Conservation (phyloP, 768 basidiomycete species). For the Mycena rebaudengoi region DNA sequence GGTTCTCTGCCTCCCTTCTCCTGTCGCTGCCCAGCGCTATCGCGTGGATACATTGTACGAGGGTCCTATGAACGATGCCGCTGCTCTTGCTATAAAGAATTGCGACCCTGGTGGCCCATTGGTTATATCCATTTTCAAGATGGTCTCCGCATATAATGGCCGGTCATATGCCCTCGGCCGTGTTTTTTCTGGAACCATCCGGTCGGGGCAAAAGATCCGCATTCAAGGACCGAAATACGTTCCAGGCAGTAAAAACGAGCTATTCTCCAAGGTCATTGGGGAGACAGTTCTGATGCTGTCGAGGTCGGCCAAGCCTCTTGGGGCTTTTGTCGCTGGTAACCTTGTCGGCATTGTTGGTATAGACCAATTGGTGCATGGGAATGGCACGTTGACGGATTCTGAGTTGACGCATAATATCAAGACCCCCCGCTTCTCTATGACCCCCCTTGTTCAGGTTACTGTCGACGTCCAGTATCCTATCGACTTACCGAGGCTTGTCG, state of each 20-base stretch:
- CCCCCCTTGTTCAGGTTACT: slow-evolving; percentile 97
- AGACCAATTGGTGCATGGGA: slow-evolving; percentile 99
- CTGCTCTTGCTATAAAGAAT: slow-evolving; percentile 96
- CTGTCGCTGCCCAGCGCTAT: slow-evolving; percentile 95
- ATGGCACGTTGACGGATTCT: slow-evolving; percentile 94
- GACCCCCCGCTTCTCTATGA: slow-evolving; percentile 99
- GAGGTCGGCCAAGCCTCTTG: slow-evolving; percentile 96
- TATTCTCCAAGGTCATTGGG: slow-evolving; percentile 97
- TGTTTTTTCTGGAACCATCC: slow-evolving; percentile 98
- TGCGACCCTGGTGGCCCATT: slow-evolving; percentile 96
- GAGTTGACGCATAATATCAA: slow-evolving; percentile 99
- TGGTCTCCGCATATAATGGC: slow-evolving; percentile 99
- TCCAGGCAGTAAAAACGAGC: slow-evolving; percentile 97
- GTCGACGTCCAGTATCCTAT: slow-evolving; percentile 99
- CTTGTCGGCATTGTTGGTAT: slow-evolving; percentile 99
- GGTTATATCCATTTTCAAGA: slow-evolving; percentile 98
- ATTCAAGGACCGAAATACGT: slow-evolving; percentile 99
- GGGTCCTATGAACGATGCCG: slow-evolving; percentile 99
- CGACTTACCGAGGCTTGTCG: slow-evolving; percentile 98
- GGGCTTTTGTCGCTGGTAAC: slow-evolving; percentile 98
- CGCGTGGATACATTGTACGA: slow-evolving; percentile 99
- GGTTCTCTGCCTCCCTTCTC: slow-evolving; percentile 93
- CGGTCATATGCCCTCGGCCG: slow-evolving; percentile 99
- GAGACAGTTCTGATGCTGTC: slow-evolving; percentile 99
- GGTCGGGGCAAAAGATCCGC: slow-evolving; percentile 95